Conservation (phyloP, 2,329 filamentous ascomycete genomes). For the Dichotomopilus funicola region DNA sequence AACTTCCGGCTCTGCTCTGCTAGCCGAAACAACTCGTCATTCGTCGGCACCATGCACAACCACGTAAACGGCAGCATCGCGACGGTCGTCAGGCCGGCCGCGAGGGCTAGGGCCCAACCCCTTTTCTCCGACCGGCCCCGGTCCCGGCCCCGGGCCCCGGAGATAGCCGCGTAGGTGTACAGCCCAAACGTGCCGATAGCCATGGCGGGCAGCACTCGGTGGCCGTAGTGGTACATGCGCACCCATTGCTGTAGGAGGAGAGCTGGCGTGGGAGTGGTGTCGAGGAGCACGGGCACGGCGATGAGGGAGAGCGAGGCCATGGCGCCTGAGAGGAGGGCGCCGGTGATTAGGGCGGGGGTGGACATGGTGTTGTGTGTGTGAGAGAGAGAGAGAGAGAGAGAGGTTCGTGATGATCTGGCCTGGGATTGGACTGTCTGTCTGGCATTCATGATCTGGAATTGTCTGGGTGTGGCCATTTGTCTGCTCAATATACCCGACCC, state of each 20-base stretch:
- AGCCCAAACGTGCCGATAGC: neutral
- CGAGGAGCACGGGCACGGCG: neutral
- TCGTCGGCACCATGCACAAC: neutral
- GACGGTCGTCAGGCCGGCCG: neutral
- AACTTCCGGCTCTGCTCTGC: neutral
- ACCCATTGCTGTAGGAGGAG: neutral
- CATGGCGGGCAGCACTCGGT: neutral
- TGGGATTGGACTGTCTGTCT: no score
- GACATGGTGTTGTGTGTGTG: no score
- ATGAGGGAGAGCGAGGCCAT: neutral
- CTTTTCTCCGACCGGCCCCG: no score
- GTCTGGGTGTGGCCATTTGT: no score
- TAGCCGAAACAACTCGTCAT: neutral
- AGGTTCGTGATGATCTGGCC: no score
- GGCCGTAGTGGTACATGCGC: neutral
- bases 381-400: no score
- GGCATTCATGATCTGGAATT: no score
- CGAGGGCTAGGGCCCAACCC: no score
- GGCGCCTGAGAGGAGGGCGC: neutral
- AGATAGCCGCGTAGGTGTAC: neutral
- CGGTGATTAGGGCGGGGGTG: neutral
- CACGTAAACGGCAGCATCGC: neutral
- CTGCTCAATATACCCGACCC: no score
- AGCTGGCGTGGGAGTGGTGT: neutral
- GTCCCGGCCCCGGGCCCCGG: no score